Percentiles rank a stretch among this genome's conserved stretches.
phyloP scores from a whole-genome alignment of 345 rosid genomes.

The Citrus glauca region DNA sequence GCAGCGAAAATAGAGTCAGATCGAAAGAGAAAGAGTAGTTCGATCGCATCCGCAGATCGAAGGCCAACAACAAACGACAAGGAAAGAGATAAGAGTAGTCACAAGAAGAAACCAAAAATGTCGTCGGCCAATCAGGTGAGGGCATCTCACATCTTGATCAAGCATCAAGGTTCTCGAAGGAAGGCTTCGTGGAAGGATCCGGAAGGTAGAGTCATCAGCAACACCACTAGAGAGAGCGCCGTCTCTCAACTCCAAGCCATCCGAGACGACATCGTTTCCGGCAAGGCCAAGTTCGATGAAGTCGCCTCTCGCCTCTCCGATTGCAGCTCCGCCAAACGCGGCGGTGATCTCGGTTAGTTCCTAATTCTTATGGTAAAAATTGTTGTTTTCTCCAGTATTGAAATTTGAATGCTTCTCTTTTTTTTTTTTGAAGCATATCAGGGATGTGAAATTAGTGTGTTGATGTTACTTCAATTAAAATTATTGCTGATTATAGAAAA shows the following conservation, averaged over 20 bases:
- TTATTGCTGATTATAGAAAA: not conserved
- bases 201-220: constrained; percentile 68
- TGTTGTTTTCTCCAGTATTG: not conserved
- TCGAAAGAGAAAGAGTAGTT: constrained; percentile 49
- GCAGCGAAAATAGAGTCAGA: constrained; percentile 53
- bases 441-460: not conserved
- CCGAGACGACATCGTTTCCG: constrained; percentile 75
- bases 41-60: constrained; percentile 44
- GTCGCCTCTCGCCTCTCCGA: constrained; percentile 77
- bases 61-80: constrained; percentile 11
- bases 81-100: constrained; percentile 19
- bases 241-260: constrained; percentile 64
- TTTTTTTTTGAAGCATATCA: not conserved
- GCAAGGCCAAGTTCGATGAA: constrained; percentile 74
- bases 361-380: not conserved
- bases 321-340: constrained; percentile 97
- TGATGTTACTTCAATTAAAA: not conserved
- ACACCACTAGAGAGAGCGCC: constrained; percentile 68
- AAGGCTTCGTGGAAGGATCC: constrained; percentile 99
- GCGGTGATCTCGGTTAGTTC: constrained; percentile 84
- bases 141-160: constrained; percentile 89
- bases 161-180: constrained; percentile 91
- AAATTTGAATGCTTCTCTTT: no score
- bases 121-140: constrained; percentile 48
- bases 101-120: constrained; percentile 40